Conservation (phyloP, 108 stramenopile genomes). For the Cyclostephanos tholiformis region DNA sequence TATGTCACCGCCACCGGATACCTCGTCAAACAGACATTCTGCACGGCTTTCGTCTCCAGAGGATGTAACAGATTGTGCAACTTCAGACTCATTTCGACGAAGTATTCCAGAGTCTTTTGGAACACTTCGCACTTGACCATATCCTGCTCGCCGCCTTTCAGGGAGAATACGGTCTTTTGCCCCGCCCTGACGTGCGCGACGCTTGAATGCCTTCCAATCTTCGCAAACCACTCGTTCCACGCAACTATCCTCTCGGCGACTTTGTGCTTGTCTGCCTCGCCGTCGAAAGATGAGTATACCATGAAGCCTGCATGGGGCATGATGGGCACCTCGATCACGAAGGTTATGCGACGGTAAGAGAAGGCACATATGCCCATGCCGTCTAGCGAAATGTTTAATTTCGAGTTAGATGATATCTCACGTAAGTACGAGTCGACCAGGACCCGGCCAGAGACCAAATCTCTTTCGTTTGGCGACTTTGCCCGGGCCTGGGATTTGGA, state of each 20-base stretch:
- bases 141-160: slow-evolving; percentile 36
- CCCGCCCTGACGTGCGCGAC: slow-evolving; percentile 35
- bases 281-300: slow-evolving; percentile 41
- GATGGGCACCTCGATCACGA: slow-evolving; percentile 47
- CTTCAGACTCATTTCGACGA: slow-evolving; percentile 41
- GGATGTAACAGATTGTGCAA: slow-evolving; percentile 48
- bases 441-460: slow-evolving; percentile 30
- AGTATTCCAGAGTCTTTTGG: slow-evolving; percentile 46
- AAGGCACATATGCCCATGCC: slow-evolving; percentile 48
- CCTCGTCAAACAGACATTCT: slow-evolving; percentile 45
- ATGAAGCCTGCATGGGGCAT: slow-evolving; percentile 33
- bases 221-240: slow-evolving; percentile 42
- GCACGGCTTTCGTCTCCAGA: slow-evolving; percentile 24
- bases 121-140: slow-evolving; percentile 33
- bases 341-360: slow-evolving; percentile 37
- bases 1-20: slow-evolving; percentile 35
- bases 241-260: slow-evolving; percentile 31
- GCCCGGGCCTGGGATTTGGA: slow-evolving; percentile 20
- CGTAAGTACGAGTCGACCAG: slow-evolving; percentile 41
- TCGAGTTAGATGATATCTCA: slow-evolving; percentile 39
- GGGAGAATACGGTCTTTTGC: slow-evolving; percentile 39
- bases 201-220: slow-evolving; percentile 23
- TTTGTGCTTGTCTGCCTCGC: slow-evolving; percentile 6
- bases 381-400: slow-evolving; percentile 39
- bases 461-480: slow-evolving; percentile 11